Base-by-base conservation (phyloP, 257 asterid species). In the Capsicum baccatum region DNA sequence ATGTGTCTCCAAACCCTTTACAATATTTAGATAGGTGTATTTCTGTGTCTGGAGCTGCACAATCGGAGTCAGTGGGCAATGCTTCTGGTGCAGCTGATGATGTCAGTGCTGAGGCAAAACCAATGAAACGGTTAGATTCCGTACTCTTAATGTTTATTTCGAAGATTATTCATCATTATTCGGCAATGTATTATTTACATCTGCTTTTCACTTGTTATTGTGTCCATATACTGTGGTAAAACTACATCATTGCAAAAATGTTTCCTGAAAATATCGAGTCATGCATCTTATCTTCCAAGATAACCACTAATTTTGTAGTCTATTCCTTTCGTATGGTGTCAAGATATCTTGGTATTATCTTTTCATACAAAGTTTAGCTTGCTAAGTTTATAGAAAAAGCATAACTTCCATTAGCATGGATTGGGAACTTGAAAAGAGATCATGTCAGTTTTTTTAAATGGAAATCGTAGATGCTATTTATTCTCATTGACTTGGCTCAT, bases 121-220 rank as follows among this genome's bases (percentile, higher is more conserved):
- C 83, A 26, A 81, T 88, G 83, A 94, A 91, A 85, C 89, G 96
- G 98, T 93, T 83, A 84, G 91, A 81, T 86, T 81, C 84, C 79
- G 13, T 39, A 84, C 86, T 78, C 79, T 74, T 62, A 56, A 69
- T 84, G 69, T 84, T 79, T 88, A 39, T 78, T 54, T 78, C 26
- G 64, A 26, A 78, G 44, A 78, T 14, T 54, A 26, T 33, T 15
- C 33, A 54, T 78, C 63, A 78, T 78, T 8, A 54, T 9, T 33
- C 8, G 50, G 42, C 19, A 16, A 54, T 54, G 8, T 8, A 76
- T 74, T 74, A 73, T 12, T 12, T 21, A 52, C 39, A 50, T 76
- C 14, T 8, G 62, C n/a, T 76, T 21, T 26, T 26, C 14, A 13
- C 47, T 76, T 74, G 63, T 52, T 76, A 76, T 21, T 48, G 42